Evolutionary conservation across 176 grass and related monocot genomes (phyloP).

Genomic region (Oryza glumipatula): DNA sequence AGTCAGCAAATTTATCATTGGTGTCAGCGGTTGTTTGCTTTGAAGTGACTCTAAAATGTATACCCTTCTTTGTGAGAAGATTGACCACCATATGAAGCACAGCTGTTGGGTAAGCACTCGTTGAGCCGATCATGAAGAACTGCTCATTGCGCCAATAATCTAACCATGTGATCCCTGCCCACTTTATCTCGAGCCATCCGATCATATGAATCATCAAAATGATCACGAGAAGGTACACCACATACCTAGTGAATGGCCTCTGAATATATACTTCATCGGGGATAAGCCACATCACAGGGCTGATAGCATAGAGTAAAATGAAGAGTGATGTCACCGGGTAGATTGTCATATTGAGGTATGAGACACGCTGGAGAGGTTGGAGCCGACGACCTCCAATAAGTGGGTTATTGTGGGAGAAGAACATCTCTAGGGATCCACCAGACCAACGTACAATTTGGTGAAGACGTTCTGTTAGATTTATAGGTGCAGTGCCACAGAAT

Average conservation of each 20-base stretch:
- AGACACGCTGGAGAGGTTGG: neutral
- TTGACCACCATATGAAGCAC: slow-evolving; percentile 6
- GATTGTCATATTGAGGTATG: neutral
- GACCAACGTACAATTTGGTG: slow-evolving; percentile 47
- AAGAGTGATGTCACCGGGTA: neutral
- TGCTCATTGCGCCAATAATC: slow-evolving; percentile 7
- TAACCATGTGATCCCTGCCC: neutral
- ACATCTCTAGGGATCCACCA: slow-evolving; percentile 47
- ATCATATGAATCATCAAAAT: slow-evolving; percentile 1
- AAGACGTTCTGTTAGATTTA: slow-evolving; percentile 38
- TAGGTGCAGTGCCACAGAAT: slow-evolving; percentile 35
- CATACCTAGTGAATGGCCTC: neutral
- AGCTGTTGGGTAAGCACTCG: neutral
- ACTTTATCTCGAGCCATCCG: neutral
- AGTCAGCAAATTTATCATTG: slow-evolving; percentile 46
- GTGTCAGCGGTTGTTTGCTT: slow-evolving; percentile 9
- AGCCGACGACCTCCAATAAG: neutral
- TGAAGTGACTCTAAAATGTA: slow-evolving; percentile 36
- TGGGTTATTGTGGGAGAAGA: slow-evolving; percentile 43
- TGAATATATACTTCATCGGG: neutral
- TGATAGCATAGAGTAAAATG: neutral
- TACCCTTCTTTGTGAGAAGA: slow-evolving; percentile 21
- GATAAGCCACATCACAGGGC: slow-evolving; percentile 12
- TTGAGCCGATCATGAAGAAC: neutral
- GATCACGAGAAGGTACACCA: neutral